Conservation (phyloP, 2,329 filamentous ascomycete species). For the Aspergillus sp. region DNA sequence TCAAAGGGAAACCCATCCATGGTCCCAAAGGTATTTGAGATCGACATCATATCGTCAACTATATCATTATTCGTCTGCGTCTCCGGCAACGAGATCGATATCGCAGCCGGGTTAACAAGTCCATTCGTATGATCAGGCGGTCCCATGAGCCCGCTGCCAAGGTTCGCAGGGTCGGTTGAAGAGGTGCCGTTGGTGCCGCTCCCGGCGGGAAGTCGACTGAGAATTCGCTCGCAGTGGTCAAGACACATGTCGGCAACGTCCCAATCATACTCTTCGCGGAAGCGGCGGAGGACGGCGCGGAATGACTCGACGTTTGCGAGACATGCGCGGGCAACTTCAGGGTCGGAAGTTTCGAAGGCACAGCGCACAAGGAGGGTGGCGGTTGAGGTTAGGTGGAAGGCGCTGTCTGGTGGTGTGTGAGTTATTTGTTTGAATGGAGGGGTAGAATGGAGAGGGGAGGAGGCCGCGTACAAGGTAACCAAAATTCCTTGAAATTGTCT, state of each 20-base stretch:
- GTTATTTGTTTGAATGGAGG: background rate
- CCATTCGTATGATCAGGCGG: conserved; percentile 19
- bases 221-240: conserved; percentile 49
- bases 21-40: conserved; percentile 45
- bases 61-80: conserved; percentile 47
- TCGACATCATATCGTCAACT: conserved; percentile 49
- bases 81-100: conserved; percentile 43
- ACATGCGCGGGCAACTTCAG: conserved; percentile 46
- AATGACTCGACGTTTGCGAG: conserved; percentile 50
- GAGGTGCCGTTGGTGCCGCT: conserved; percentile 18
- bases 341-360: conserved; percentile 51
- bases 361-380: conserved; percentile 55
- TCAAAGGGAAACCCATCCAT: conserved; percentile 49
- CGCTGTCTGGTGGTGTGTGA: conserved; percentile 40
- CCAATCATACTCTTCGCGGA: conserved; percentile 53
- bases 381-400: conserved; percentile 54
- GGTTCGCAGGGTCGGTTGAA: background rate
- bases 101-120: conserved; percentile 39
- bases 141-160: conserved; percentile 17
- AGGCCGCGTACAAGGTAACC: conserved; percentile 45
- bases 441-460: background rate
- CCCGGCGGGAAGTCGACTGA: conserved; percentile 40
- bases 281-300: conserved; percentile 48
- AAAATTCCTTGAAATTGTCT: conserved; percentile 53
- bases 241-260: conserved; percentile 57